phyloP scores from a whole-genome alignment of 768 basidiomycete genomes.

The Suillus discolor region DNA sequence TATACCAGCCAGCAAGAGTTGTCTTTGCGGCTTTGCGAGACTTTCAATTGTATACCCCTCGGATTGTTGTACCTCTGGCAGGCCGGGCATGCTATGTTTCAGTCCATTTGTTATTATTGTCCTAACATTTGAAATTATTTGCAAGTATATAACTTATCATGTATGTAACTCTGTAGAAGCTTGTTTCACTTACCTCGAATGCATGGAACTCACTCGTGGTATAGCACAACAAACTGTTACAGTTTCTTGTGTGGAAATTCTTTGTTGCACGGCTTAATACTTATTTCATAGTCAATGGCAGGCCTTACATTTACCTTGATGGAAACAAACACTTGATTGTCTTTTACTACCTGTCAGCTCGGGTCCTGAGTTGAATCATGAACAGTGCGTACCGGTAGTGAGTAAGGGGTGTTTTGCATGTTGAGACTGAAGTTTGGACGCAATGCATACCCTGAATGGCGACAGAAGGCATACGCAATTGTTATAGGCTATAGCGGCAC shows the following conservation, averaged over 20 bases:
- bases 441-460: neutral
- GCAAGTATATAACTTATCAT: slow-evolving; percentile 8
- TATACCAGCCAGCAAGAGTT: too few relatives aligned
- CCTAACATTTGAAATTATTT: neutral
- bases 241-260: neutral
- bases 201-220: neutral
- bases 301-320: neutral
- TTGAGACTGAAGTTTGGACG: neutral
- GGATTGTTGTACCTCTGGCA: neutral
- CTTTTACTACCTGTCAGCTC: neutral
- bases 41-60: neutral
- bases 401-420: too few relatives aligned
- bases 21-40: neutral
- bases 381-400: neutral
- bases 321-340: neutral
- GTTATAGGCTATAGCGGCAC: neutral
- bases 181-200: neutral
- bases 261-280: neutral
- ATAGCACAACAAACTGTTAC: neutral
- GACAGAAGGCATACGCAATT: neutral
- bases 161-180: neutral
- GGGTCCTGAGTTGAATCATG: neutral
- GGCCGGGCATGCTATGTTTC: neutral
- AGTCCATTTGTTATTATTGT: neutral
- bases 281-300: neutral